These are phyloP conservation scores for Ustilago lituana DNA, from an alignment of 1,284 basidiomycete genomes.

Conservation along the genomic window DNA sequence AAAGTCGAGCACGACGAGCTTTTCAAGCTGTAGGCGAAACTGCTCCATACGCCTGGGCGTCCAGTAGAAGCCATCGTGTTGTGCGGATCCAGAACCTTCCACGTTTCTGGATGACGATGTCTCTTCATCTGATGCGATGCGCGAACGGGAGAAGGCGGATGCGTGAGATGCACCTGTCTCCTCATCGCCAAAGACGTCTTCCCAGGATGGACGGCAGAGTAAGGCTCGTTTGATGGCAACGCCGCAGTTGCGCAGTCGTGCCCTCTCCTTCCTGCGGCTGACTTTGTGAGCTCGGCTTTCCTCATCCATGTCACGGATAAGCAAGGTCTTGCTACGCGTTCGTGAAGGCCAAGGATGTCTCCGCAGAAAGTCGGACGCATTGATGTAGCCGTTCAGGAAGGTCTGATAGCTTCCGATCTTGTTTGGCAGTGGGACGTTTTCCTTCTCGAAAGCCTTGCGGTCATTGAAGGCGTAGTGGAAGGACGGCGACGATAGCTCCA, in stretches of 20 bases:
- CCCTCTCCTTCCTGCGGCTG: conserved; percentile 55
- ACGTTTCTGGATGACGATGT: not conserved
- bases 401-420: conserved; percentile 86
- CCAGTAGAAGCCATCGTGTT: conserved; percentile 76
- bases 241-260: conserved; percentile 55
- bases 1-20: conserved; percentile 76
- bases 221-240: conserved; percentile 57
- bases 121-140: conserved; percentile 69
- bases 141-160: too few species aligned
- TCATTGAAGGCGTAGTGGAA: conserved; percentile 63
- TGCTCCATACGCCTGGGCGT: conserved; percentile 77
- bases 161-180: conserved; percentile 61
- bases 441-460: conserved; percentile 50
- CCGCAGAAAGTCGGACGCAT: conserved; percentile 85
- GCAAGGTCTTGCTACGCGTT: conserved; percentile 71
- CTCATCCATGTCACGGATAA: conserved; percentile 77
- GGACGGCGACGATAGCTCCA: conserved; percentile 75
- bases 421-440: conserved; percentile 39
- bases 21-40: conserved; percentile 86
- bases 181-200: conserved; percentile 72
- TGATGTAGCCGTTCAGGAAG: conserved; percentile 85
- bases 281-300: conserved; percentile 72
- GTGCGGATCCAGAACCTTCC: not conserved
- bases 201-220: conserved; percentile 75
- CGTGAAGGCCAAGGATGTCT: conserved; percentile 88